phyloP scores from a whole-genome alignment of 2,329 filamentous ascomycete species.

The Ophiosphaerella herpotricha region DNA sequence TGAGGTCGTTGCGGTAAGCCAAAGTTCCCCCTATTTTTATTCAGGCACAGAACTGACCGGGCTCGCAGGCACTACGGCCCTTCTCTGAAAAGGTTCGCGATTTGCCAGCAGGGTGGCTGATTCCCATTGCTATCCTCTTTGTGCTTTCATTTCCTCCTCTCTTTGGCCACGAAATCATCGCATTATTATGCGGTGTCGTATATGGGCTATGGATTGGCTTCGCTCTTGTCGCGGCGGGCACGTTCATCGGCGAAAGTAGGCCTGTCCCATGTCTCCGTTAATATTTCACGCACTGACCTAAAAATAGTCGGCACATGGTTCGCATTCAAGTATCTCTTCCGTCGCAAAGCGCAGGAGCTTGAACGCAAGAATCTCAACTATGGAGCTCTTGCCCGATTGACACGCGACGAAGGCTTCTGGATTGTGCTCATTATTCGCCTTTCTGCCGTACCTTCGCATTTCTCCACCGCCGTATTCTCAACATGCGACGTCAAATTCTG shows the following conservation, averaged over 20 bases:
- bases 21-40: not conserved
- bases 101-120: constrained; percentile 42
- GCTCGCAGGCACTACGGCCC: constrained; percentile 35
- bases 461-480: constrained; percentile 42
- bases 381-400: constrained; percentile 41
- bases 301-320: constrained; percentile 41
- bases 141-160: constrained; percentile 43
- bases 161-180: constrained; percentile 42
- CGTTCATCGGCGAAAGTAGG: constrained; percentile 42
- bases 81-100: constrained; percentile 42
- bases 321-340: constrained; percentile 40
- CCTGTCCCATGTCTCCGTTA: not conserved
- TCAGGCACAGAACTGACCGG: constrained; percentile 11
- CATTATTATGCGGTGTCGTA: constrained; percentile 41
- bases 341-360: constrained; percentile 35
- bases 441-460: constrained; percentile 41
- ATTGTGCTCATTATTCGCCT: constrained; percentile 43
- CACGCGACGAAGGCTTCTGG: constrained; percentile 40
- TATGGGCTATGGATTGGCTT: constrained; percentile 44
- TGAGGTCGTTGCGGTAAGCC: constrained; percentile 36
- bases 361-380: constrained; percentile 45
- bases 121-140: constrained; percentile 40
- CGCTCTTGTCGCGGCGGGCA: constrained; percentile 39
- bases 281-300: constrained; percentile 10
- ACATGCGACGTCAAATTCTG: constrained; percentile 46